A percentile compares a stretch with the other conserved stretches of the same genome.
Evolutionary conservation across 805 yeast species (phyloP).

Genomic region (Sugiyamaella chiloensis): DNA sequence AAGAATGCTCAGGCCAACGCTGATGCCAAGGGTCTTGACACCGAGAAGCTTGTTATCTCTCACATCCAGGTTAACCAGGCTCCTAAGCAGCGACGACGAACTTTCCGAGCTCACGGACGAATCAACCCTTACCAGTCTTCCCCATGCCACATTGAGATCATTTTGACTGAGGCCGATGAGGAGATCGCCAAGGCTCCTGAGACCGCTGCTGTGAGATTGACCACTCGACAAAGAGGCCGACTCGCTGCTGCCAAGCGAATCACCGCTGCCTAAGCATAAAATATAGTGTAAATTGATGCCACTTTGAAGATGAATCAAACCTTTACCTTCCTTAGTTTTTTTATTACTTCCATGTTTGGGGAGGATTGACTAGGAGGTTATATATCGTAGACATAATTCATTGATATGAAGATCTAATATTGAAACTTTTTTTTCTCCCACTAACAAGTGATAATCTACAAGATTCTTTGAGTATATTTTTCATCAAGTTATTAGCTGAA

Average conservation of each 20-base stretch:
- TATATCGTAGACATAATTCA: too few relatives aligned
- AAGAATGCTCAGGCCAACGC: slow-evolving; percentile 99
- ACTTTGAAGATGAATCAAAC: too few relatives aligned
- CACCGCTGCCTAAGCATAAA: slow-evolving; percentile 46
- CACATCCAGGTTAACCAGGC: slow-evolving; percentile 99
- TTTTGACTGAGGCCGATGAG: slow-evolving; percentile 93
- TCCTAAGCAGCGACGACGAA: slow-evolving; percentile 99
- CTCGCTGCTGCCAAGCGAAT: slow-evolving; percentile 84
- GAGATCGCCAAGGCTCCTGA: slow-evolving; percentile 88
- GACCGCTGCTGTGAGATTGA: slow-evolving; percentile 61
- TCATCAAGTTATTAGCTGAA: too few relatives aligned
- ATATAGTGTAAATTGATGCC: too few relatives aligned
- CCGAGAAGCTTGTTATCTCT: slow-evolving; percentile 86
- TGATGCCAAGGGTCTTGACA: slow-evolving; percentile 97
- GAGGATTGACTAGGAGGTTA: too few relatives aligned
- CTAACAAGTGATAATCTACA: too few relatives aligned
- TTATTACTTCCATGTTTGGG: too few relatives aligned
- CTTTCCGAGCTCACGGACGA: slow-evolving; percentile 99
- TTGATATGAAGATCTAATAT: too few relatives aligned
- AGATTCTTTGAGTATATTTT: too few relatives aligned
- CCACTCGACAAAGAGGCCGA: slow-evolving; percentile 91
- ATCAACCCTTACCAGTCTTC: slow-evolving; percentile 98
- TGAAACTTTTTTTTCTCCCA: too few relatives aligned
- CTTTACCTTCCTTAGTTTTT: too few relatives aligned
- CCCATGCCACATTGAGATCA: slow-evolving; percentile 98